A percentile compares a stretch with the other conserved stretches of the same genome.
Conservation (phyloP, 257 asterid genomes). For the Solanum sejunctum region DNA sequence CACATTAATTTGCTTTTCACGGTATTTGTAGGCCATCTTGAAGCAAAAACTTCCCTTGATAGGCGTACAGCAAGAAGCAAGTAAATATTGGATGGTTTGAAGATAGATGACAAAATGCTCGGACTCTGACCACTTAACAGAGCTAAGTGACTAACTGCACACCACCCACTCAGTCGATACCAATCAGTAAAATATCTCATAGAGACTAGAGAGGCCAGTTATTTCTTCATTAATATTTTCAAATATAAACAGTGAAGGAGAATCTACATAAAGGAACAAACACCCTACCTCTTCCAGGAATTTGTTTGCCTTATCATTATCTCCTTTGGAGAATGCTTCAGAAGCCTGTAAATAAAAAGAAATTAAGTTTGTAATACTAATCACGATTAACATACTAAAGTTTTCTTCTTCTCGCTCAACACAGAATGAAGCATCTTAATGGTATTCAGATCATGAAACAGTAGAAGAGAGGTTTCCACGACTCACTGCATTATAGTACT, state of each 20-base stretch:
- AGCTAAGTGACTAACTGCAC: not conserved
- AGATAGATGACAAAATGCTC: not conserved
- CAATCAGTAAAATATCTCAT: not conserved
- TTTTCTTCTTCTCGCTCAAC: not conserved
- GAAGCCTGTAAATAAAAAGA: constrained; percentile 31
- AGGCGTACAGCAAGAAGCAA: not conserved
- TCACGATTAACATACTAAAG: not conserved
- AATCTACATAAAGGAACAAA: constrained; percentile 1
- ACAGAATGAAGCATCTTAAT: not conserved
- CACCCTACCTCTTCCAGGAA: constrained; percentile 46
- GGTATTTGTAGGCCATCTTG: not conserved
- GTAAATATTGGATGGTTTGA: not conserved
- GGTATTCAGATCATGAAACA: not conserved
- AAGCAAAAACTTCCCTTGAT: not conserved
- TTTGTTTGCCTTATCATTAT: constrained; percentile 23
- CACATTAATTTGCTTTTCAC: not conserved
- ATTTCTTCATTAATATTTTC: not conserved
- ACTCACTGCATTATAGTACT: constrained; percentile 62
- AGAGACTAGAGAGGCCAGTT: not conserved
- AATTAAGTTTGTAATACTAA: not conserved
- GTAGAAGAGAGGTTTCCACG: not conserved
- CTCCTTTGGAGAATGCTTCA: constrained; percentile 36
- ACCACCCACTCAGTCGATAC: not conserved
- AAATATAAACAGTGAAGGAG: not conserved
- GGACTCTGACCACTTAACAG: not conserved